Evolutionary conservation across 2,329 filamentous ascomycete genomes (phyloP).

Genomic region (Botrytis paeoniae): DNA sequence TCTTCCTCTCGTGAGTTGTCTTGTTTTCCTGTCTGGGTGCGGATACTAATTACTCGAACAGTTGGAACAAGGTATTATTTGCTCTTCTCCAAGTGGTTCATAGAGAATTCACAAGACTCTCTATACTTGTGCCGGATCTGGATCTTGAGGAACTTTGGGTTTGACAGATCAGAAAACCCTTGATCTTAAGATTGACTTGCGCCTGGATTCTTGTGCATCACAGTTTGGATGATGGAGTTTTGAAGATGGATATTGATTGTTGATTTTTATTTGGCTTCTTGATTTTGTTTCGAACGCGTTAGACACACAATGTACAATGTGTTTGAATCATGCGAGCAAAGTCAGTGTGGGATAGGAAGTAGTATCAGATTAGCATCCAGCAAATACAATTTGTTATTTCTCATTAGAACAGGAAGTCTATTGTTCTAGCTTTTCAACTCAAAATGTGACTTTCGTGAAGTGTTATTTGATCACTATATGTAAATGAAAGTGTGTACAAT

Average conservation of each 20-base stretch:
- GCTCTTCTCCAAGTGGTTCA: neutral
- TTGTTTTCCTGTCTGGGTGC: too few species aligned
- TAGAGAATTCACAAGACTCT: neutral
- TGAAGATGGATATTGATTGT: neutral
- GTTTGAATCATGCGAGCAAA: neutral
- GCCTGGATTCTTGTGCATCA: neutral
- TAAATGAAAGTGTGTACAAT: too few species aligned
- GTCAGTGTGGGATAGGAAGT: neutral
- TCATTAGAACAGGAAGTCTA: neutral
- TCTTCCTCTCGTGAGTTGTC: conserved; percentile 43
- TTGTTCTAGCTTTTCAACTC: neutral
- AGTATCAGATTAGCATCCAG: neutral
- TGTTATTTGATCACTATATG: neutral
- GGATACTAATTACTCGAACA: neutral
- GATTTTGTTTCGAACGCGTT: neutral
- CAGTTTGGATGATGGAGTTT: neutral
- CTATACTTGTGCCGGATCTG: too few species aligned
- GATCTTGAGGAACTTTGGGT: neutral
- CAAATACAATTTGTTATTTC: neutral
- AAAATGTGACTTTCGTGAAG: neutral
- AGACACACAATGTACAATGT: neutral
- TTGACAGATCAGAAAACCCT: neutral
- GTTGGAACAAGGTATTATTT: conserved; percentile 10
- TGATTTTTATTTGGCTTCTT: neutral
- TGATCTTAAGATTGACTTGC: neutral